Conservation (phyloP, 345 rosid genomes). For the Murraya paniculata region DNA sequence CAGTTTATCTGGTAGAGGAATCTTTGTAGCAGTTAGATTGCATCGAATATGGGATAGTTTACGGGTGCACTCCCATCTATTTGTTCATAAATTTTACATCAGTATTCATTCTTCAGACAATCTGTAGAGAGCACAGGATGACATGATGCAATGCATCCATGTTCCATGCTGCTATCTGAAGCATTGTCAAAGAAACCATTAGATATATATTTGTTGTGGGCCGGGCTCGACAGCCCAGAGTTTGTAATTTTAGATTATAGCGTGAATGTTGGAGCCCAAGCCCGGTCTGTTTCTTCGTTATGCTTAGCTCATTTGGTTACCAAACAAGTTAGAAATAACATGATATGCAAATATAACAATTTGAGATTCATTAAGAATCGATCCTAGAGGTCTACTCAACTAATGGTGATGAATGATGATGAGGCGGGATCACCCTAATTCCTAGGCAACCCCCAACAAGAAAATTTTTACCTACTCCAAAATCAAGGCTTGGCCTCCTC, state of each 20-base stretch:
- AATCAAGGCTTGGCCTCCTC: no score
- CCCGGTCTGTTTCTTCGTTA: background rate
- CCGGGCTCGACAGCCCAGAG: background rate
- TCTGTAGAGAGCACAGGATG: background rate
- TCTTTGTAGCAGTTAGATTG: background rate
- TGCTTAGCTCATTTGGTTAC: no score
- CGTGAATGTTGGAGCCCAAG: background rate
- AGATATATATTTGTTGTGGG: background rate
- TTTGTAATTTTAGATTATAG: background rate
- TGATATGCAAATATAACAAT: no score
- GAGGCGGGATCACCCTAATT: no score
- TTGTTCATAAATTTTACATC: background rate
- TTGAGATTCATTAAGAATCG: no score
- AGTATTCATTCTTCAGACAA: background rate
- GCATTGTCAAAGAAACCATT: background rate
- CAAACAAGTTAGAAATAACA: no score
- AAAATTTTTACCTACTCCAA: no score
- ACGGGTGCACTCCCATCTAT: background rate
- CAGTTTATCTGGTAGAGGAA: background rate
- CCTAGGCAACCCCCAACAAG: no score
- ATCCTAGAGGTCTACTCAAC: no score
- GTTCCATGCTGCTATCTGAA: background rate
- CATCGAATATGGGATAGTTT: slow-evolving; percentile 2
- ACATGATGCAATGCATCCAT: no score
- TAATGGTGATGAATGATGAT: no score